These are phyloP conservation scores for Pichia sp. DNA, from an alignment of 1,139 yeast genomes.

Conservation along the genomic window DNA sequence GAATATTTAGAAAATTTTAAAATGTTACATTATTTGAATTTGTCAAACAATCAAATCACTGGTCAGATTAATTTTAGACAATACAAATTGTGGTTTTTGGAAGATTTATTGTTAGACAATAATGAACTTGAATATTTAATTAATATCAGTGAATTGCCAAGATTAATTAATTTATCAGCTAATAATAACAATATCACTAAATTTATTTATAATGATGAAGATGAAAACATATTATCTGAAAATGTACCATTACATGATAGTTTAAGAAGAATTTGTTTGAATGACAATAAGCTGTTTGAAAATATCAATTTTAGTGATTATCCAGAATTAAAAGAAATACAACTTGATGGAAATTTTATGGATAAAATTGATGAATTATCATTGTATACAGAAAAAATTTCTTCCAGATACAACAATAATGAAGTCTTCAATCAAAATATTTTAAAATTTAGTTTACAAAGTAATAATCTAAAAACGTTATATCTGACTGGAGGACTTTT, in stretches of 20 bases:
- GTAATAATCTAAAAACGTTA: slow-evolving; percentile 15
- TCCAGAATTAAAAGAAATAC: slow-evolving; percentile 39
- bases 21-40: slow-evolving; percentile 38
- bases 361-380: slow-evolving; percentile 28
- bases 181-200: slow-evolving; percentile 37
- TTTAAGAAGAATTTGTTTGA: slow-evolving; percentile 41
- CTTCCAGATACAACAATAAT: slow-evolving; percentile 36
- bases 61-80: slow-evolving; percentile 37
- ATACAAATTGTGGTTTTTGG: slow-evolving; percentile 36
- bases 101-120: slow-evolving; percentile 40
- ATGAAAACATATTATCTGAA: neutral
- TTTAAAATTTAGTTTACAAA: slow-evolving; percentile 11
- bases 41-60: slow-evolving; percentile 37
- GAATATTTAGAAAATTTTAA: slow-evolving; percentile 37
- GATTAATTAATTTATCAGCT: slow-evolving; percentile 37
- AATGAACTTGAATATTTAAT: slow-evolving; percentile 34
- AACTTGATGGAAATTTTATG: slow-evolving; percentile 41
- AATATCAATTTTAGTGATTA: slow-evolving; percentile 32
- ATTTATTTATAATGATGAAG: slow-evolving; percentile 1
- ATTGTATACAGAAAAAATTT: slow-evolving; percentile 32
- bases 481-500: slow-evolving; percentile 23
- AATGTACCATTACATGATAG: slow-evolving; percentile 24
- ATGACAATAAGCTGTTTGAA: slow-evolving; percentile 34
- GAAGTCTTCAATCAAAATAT: slow-evolving; percentile 11
- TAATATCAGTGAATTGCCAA: slow-evolving; percentile 35